Evolutionary conservation across 2,329 filamentous ascomycete species (phyloP), one percentile per base, ranked within the genome.

Genomic region (Cercospora sp.): DNA sequence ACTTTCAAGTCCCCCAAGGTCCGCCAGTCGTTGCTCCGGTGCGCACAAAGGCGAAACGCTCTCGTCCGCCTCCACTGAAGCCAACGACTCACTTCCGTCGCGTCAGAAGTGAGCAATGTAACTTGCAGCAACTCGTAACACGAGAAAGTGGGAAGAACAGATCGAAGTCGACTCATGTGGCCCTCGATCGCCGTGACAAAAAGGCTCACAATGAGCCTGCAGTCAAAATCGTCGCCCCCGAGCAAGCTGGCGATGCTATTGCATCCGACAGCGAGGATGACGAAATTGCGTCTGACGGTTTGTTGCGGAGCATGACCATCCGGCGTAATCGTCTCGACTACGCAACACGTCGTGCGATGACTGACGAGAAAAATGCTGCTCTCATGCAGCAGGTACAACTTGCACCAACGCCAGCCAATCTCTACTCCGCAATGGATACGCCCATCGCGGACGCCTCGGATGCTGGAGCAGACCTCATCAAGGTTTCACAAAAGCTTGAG

Each of bases 251-350:
- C 18, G 60, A 66, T 51, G 72, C 72, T 12, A 70, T 72, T 30
- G 69, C 65, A 6, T 72, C 69, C 1, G 71, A 74, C 61, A 69
- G 70, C 40, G 73, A 74, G 21, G 63, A 69, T 28, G 69, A 71
- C 13, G 64, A 66, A 5, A 6, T 60, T 24, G 34, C 28, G 21
- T 63, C 28, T 24, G 13, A 40, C 34, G 51, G 45, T 55, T 24
- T 40, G 13, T 45, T 51, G 12, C 30, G 30, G 16, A 26, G 32
- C 8, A 66, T 60, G 10, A 43, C 51, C 26, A 61, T 62, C 5
- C 61, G 64, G 16, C 68, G 61, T 7, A 63, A 64, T 21, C 66
- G 67, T 21, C 55, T 66, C 4, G 66, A 43, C 32, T 73, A 73
- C 26, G 68, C 70, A 12, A 59, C 61, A 34, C 69, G 69, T 10